A percentile compares a stretch with the other conserved stretches of the same genome.
phyloP scores from a whole-genome alignment of 768 basidiomycete genomes.

The Tricholoma terreum region DNA sequence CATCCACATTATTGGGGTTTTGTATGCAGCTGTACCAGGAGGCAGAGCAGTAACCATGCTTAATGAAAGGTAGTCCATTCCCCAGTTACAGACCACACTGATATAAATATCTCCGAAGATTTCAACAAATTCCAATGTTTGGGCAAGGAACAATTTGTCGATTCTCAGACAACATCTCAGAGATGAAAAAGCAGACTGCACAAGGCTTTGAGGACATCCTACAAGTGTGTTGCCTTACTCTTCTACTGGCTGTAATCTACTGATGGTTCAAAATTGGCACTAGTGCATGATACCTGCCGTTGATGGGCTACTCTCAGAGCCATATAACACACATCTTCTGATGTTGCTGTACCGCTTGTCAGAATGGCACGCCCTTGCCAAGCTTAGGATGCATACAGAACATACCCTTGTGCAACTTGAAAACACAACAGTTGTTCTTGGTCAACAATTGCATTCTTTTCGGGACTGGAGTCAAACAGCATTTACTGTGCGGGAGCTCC shows the following conservation, averaged over 20 bases:
- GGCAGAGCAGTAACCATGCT: neutral
- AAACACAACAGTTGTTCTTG: neutral
- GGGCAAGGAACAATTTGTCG: slow-evolving; percentile 21
- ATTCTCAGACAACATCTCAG: slow-evolving; percentile 26
- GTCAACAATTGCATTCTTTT: neutral
- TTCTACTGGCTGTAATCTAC: too few relatives aligned
- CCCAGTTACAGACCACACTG: neutral
- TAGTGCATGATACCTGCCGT: slow-evolving; percentile 33
- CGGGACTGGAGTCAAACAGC: neutral
- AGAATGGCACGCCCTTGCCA: slow-evolving; percentile 3
- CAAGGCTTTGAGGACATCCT: slow-evolving; percentile 31
- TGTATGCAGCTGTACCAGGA: slow-evolving; percentile 10
- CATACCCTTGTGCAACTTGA: neutral
- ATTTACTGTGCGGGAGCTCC: neutral
- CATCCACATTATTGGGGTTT: slow-evolving; percentile 29
- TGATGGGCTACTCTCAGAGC: slow-evolving; percentile 25
- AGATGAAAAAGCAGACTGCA: slow-evolving; percentile 29
- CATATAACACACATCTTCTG: neutral
- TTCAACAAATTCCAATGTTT: slow-evolving; percentile 18
- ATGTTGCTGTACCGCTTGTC: neutral
- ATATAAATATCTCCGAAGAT: slow-evolving; percentile 8
- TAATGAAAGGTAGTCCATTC: neutral
- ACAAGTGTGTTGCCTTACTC: slow-evolving; percentile 14
- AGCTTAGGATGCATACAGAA: slow-evolving; percentile 1
- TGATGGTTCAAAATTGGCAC: too few relatives aligned